phyloP scores from a whole-genome alignment of 2,329 filamentous ascomycete genomes.

The Thielaviopsis punctulata region DNA sequence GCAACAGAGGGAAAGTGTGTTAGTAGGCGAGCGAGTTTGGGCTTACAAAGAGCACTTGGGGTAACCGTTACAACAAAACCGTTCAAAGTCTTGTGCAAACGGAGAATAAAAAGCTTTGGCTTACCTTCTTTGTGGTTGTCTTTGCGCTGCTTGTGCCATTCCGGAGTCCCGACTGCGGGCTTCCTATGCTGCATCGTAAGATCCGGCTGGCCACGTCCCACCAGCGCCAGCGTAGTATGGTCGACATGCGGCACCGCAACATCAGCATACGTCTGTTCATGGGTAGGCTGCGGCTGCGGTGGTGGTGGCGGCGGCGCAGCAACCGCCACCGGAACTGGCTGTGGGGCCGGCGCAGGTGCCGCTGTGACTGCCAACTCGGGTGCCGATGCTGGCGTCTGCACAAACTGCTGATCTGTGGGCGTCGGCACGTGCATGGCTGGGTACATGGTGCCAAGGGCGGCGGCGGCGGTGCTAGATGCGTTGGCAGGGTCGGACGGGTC shows the following conservation, averaged over 20 bases:
- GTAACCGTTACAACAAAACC: neutral
- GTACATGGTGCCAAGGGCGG: constrained; percentile 39
- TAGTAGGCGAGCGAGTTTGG: constrained; percentile 13
- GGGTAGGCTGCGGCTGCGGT: constrained; percentile 2
- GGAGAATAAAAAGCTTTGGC: constrained; percentile 14
- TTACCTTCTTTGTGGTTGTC: constrained; percentile 98
- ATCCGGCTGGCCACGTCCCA: constrained; percentile 1
- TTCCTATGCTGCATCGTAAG: constrained; percentile 31
- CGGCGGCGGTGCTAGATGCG: constrained; percentile 42
- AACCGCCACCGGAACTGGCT: neutral
- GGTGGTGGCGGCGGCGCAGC: neutral
- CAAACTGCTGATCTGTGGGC: constrained; percentile 42
- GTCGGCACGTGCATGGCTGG: constrained; percentile 40
- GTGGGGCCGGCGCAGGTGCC: neutral
- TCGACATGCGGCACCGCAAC: constrained; percentile 1
- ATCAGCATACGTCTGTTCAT: constrained; percentile 1
- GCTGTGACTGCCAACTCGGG: constrained; percentile 1
- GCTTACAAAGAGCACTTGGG: neutral
- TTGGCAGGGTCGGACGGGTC: constrained; percentile 33
- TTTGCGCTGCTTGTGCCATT: constrained; percentile 94
- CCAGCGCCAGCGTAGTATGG: neutral
- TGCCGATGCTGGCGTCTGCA: constrained; percentile 23
- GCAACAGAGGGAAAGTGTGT: constrained; percentile 12
- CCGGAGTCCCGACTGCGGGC: constrained; percentile 82
- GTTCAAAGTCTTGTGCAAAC: neutral